phyloP scores from a whole-genome alignment of 768 basidiomycete species.

The Boletus fagicola region DNA sequence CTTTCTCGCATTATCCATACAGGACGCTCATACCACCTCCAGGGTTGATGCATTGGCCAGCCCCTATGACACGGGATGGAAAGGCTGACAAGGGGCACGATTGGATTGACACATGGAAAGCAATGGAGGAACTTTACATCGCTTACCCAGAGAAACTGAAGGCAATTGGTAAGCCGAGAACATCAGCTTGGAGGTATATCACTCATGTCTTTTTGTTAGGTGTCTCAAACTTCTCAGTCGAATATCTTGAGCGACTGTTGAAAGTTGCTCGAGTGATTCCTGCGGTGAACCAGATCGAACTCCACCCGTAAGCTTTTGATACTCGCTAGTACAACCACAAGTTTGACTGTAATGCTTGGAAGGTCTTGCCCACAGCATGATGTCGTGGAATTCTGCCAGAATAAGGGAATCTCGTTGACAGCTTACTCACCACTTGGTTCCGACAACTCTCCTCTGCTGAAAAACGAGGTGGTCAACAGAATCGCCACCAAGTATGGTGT shows the following conservation, averaged over 20 bases:
- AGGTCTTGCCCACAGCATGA: constrained; percentile 67
- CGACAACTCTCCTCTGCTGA: constrained; percentile 62
- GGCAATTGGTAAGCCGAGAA: constrained; percentile 57
- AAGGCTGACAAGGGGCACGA: constrained; percentile 53
- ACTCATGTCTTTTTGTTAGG: constrained; percentile 32
- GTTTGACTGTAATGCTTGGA: constrained; percentile 7
- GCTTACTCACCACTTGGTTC: constrained; percentile 83
- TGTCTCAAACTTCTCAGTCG: constrained; percentile 70
- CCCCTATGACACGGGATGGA: constrained; percentile 60
- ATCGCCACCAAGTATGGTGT: constrained; percentile 63
- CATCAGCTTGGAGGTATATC: neutral
- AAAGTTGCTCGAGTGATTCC: constrained; percentile 56
- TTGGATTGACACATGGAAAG: constrained; percentile 78
- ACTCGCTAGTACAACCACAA: neutral
- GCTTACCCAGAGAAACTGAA: constrained; percentile 68
- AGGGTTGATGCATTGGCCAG: constrained; percentile 86
- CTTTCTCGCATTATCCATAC: neutral
- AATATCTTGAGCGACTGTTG: constrained; percentile 61
- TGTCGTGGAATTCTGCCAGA: constrained; percentile 56
- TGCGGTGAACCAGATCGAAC: constrained; percentile 78
- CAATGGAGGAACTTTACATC: constrained; percentile 67
- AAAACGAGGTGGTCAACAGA: constrained; percentile 55
- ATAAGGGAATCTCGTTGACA: constrained; percentile 66
- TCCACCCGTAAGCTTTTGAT: constrained; percentile 56
- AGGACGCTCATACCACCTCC: neutral